phyloP scores from a whole-genome alignment of 208 protist species.

The Trypanosomatidae sp. region DNA sequence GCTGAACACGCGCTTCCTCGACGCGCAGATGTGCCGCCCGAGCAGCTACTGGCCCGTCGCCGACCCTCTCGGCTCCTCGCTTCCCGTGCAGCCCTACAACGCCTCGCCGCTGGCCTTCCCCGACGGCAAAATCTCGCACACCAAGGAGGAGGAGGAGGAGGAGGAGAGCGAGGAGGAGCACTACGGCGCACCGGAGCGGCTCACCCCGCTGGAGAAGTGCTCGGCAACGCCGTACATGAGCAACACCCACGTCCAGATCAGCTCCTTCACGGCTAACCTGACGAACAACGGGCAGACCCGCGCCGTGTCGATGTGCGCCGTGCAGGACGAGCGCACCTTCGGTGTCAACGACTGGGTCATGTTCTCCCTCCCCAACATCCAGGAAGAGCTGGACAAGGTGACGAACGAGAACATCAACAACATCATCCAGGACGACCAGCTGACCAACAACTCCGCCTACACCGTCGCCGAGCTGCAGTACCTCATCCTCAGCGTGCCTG shows the following conservation, averaged over 20 bases:
- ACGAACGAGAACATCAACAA: slow-evolving; percentile 18
- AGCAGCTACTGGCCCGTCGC: slow-evolving; percentile 82
- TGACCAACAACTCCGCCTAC: slow-evolving; percentile 26
- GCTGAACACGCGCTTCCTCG: slow-evolving; percentile 57
- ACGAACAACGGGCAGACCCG: slow-evolving; percentile 7
- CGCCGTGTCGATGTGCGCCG: slow-evolving; percentile 50
- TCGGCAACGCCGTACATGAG: neutral
- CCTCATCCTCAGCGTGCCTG: slow-evolving; percentile 56
- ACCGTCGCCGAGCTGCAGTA: slow-evolving; percentile 65
- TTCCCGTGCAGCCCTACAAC: slow-evolving; percentile 63
- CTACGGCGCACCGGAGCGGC: slow-evolving; percentile 34
- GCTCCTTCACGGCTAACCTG: slow-evolving; percentile 17
- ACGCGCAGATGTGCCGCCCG: slow-evolving; percentile 52
- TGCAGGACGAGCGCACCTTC: slow-evolving; percentile 54
- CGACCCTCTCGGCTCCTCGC: slow-evolving; percentile 62
- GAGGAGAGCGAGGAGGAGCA: slow-evolving; percentile 8
- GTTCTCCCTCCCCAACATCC: slow-evolving; percentile 51
- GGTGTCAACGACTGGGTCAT: slow-evolving; percentile 82
- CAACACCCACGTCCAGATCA: slow-evolving; percentile 3
- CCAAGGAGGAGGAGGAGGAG: too few relatives aligned
- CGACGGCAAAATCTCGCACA: neutral
- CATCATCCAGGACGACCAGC: slow-evolving; percentile 30
- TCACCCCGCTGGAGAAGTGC: slow-evolving; percentile 15
- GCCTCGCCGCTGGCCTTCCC: slow-evolving; percentile 23
- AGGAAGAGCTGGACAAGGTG: slow-evolving; percentile 30